A percentile compares a stretch with the other conserved stretches of the same genome.
Evolutionary conservation across 208 protist species (phyloP).

Genomic region (Strigomonas galati): DNA sequence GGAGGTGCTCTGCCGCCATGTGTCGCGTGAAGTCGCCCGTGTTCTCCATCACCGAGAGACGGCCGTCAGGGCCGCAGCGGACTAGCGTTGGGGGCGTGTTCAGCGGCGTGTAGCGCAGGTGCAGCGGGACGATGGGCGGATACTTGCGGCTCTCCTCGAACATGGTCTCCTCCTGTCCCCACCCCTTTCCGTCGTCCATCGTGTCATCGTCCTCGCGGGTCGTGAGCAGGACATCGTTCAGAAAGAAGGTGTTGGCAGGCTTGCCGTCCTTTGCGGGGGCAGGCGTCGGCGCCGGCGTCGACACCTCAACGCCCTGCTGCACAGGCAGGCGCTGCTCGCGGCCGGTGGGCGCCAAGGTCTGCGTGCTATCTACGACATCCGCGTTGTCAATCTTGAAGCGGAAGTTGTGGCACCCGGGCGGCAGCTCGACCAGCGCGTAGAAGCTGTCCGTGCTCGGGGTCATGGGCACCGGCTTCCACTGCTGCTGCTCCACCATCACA

Average conservation of each 20-base stretch:
- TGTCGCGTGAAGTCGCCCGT: slow-evolving; percentile 9
- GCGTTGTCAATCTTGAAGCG: slow-evolving; percentile 71
- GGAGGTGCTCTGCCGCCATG: slow-evolving; percentile 70
- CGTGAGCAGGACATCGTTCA: slow-evolving; percentile 68
- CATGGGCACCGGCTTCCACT: slow-evolving; percentile 77
- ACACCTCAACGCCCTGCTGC: slow-evolving; percentile 12
- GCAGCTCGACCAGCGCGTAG: slow-evolving; percentile 79
- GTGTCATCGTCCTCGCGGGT: slow-evolving; percentile 80
- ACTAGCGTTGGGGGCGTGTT: slow-evolving; percentile 88
- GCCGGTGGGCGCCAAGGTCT: slow-evolving; percentile 44
- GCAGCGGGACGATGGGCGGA: slow-evolving; percentile 85
- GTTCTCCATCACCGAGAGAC: slow-evolving; percentile 44
- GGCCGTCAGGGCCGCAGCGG: slow-evolving; percentile 62
- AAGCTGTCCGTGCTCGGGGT: slow-evolving; percentile 81
- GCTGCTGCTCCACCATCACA: slow-evolving; percentile 61
- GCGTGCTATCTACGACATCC: slow-evolving; percentile 71
- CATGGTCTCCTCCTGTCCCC: slow-evolving; percentile 76
- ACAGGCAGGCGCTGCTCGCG: slow-evolving; percentile 3
- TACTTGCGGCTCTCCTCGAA: slow-evolving; percentile 87
- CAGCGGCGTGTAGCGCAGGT: slow-evolving; percentile 89
- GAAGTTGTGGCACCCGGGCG: slow-evolving; percentile 73
- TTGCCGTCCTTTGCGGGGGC: slow-evolving; percentile 40
- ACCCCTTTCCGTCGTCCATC: slow-evolving; percentile 74
- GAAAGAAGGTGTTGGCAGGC: slow-evolving; percentile 60
- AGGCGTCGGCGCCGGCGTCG: slow-evolving; percentile 28